A percentile compares a stretch with the other conserved stretches of the same genome.
Evolutionary conservation across 2,329 filamentous ascomycete genomes (phyloP).

Genomic region (Xylariaceae sp.): DNA sequence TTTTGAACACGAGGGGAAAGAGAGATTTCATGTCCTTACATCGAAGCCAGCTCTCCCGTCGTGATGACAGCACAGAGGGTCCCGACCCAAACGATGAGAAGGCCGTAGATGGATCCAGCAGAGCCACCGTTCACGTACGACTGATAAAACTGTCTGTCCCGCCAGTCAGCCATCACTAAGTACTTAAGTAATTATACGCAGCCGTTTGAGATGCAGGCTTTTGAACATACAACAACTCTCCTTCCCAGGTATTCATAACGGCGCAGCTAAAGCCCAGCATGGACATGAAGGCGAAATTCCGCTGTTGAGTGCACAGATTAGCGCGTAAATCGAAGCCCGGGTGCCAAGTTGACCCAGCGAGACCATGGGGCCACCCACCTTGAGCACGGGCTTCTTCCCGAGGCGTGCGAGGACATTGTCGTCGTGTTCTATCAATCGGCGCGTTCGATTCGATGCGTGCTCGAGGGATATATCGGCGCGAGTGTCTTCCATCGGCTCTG

Average conservation of each 20-base stretch:
- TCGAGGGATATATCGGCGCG: not conserved
- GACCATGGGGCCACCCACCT: no score
- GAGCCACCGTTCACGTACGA: slow-evolving; percentile 15
- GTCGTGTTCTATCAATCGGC: slow-evolving; percentile 10
- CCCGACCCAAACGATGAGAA: slow-evolving; percentile 19
- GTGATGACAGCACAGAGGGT: slow-evolving; percentile 15
- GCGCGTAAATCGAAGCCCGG: not conserved
- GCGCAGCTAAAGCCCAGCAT: slow-evolving; percentile 20
- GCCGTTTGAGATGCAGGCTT: not conserved
- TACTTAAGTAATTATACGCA: not conserved
- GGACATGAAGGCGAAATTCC: slow-evolving; percentile 20
- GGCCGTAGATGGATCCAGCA: slow-evolving; percentile 16
- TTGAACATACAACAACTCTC: slow-evolving; percentile 15
- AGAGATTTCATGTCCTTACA: slow-evolving; percentile 7
- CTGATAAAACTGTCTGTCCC: slow-evolving; percentile 2
- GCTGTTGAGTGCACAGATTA: not conserved
- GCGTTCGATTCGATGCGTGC: slow-evolving; percentile 1
- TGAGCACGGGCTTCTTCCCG: slow-evolving; percentile 19
- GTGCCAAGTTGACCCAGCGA: not conserved
- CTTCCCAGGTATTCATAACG: slow-evolving; percentile 19
- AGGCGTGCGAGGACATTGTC: slow-evolving; percentile 12
- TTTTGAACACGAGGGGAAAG: not conserved
- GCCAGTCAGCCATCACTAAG: not conserved
- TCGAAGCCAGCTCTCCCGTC: slow-evolving; percentile 17
- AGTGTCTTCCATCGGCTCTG: not conserved